These are phyloP conservation scores for Hymenoscyphus scutula DNA, from an alignment of 2,329 filamentous ascomycete genomes.

Conservation along the genomic window DNA sequence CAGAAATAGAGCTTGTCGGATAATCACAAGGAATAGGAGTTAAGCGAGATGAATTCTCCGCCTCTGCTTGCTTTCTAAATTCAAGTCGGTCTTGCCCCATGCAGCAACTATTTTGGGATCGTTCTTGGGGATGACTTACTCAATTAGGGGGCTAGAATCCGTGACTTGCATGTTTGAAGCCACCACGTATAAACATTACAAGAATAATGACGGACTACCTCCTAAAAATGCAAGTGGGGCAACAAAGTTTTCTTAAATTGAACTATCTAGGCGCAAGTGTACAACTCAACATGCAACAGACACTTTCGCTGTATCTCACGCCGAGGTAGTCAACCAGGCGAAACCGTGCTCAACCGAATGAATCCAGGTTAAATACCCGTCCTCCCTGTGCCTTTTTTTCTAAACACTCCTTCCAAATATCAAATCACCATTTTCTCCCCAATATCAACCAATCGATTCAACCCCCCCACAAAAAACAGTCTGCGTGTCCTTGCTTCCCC, in stretches of 20 bases:
- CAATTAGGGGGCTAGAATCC: no score
- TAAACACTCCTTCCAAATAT: not conserved
- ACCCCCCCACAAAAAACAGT: constrained; percentile 14
- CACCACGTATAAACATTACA: no score
- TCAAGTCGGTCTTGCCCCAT: no score
- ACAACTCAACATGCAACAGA: not conserved
- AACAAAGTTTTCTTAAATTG: constrained; percentile 1
- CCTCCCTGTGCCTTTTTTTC: not conserved
- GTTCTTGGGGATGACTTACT: no score
- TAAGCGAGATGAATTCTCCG: no score
- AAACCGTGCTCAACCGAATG: not conserved
- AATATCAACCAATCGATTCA: constrained; percentile 9
- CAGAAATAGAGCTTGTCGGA: no score
- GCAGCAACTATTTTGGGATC: no score
- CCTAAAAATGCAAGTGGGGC: no score
- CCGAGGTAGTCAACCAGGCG: not conserved
- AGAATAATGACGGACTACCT: no score
- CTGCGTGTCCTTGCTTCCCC: constrained; percentile 7
- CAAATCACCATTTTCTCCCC: not conserved
- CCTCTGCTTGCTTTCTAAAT: no score
- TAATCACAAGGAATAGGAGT: no score
- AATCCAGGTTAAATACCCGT: not conserved
- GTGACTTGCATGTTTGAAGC: no score
- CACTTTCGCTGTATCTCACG: not conserved
- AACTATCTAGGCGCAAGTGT: not conserved